phyloP scores from a whole-genome alignment of 306 rosid genomes.

The Fragaria ananassa region DNA sequence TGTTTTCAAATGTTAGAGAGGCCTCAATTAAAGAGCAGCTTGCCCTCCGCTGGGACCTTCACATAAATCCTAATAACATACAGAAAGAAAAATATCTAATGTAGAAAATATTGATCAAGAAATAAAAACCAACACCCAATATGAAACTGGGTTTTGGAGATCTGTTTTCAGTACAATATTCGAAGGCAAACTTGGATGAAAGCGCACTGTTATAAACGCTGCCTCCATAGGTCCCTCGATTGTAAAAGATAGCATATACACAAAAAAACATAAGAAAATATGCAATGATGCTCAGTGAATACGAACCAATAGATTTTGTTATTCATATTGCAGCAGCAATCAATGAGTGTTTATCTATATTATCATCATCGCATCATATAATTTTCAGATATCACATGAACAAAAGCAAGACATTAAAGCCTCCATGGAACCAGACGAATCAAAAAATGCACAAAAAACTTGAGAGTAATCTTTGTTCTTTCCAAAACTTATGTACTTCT shows the following conservation, averaged over 20 bases:
- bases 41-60: slow-evolving; percentile 96
- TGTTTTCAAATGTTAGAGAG: slow-evolving; percentile 51
- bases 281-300: slow-evolving; percentile 81
- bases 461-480: background rate
- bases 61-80: background rate
- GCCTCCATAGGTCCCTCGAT: slow-evolving; percentile 88
- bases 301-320: slow-evolving; percentile 65
- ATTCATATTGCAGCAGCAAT: slow-evolving; percentile 74
- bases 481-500: too few relatives aligned
- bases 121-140: slow-evolving; percentile 30
- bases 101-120: slow-evolving; percentile 34
- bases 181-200: slow-evolving; percentile 96
- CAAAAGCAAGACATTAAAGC: background rate
- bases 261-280: background rate
- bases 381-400: background rate
- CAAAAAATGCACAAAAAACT: background rate
- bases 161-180: slow-evolving; percentile 41
- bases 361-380: slow-evolving; percentile 26
- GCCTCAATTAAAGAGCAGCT: slow-evolving; percentile 55
- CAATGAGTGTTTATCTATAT: slow-evolving; percentile 26
- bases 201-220: slow-evolving; percentile 58
- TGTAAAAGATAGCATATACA: background rate
- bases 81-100: background rate
- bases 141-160: slow-evolving; percentile 19
- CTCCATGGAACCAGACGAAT: background rate